Base-by-base conservation (phyloP, 352 stramenopile species). In the Globisporangium cylindrosporum region DNA sequence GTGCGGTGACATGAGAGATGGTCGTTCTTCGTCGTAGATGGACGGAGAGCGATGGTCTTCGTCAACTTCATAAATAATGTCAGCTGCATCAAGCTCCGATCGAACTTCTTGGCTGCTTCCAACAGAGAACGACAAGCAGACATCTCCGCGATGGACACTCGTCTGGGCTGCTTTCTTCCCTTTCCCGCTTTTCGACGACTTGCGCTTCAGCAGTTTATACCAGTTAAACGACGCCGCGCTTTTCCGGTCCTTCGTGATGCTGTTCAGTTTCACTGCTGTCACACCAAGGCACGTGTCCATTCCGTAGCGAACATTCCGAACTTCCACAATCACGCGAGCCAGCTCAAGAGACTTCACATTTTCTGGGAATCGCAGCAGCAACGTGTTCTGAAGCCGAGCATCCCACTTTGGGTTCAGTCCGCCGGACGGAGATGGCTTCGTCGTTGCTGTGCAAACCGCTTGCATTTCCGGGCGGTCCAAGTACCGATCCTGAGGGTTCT, bases 261-360 rank as follows among this genome's bases (percentile, higher is more conserved):
- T 95, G 27, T 91, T 83, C 18, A 94, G 68, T 66, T 92, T 93
- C 22, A 95, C 84, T 20, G 89, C 86, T 6, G 84, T 91, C 20
- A 96, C 85, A 56, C 89, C 89, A 1, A 96, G 79, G 62, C 85
- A 95, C 32, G 86, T 92, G 66, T 96, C 87, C 63, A 94, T 88
- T 46, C 89, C 89, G 41, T 93, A 95, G 12, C 80, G 84, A 58
- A 93, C 79, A 57, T 94, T 94, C 7, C 87, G 89, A 46, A 96
- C 86, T 65, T 96, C 89, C 29, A 96, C 81, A n/a, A 94, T 92
- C 59, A 95, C 76, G 2, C 86, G 78, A 24, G 89, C 87, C 63
- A 90, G 80, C 25, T 92, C 81, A 38, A 93, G 75, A 27, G 75
- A 80, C 53, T 72, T 74, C 6, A 82, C 61, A 62, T 93, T 79